Evolutionary conservation across 1,139 yeast genomes (phyloP).

Genomic region (Eremothecium cymbalariae): DNA sequence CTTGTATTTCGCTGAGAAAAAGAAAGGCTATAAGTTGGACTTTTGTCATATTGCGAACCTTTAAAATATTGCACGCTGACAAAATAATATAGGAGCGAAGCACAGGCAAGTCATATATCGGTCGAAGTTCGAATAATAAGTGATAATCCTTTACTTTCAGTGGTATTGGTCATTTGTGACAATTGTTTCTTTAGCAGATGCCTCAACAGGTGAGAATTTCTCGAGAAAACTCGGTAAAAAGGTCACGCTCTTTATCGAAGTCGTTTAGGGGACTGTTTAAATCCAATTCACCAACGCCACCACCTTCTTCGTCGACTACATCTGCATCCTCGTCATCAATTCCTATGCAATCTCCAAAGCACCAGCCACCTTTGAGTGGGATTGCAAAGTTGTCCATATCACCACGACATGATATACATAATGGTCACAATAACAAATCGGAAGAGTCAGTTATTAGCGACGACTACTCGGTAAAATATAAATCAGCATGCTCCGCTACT

Average conservation of each 20-base stretch:
- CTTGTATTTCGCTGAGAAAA: no score
- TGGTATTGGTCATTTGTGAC: no score
- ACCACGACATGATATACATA: constrained; percentile 2
- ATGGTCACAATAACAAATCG: constrained; percentile 5
- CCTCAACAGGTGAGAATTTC: constrained; percentile 6
- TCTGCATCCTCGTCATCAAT: constrained; percentile 1
- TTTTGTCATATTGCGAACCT: no score
- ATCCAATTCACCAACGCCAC: constrained; percentile 9
- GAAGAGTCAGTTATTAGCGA: constrained; percentile 11
- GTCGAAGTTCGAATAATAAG: no score
- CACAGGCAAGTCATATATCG: no score
- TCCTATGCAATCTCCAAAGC: constrained; percentile 5
- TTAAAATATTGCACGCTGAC: no score
- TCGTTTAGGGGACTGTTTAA: constrained; percentile 27
- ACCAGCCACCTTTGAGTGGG: constrained; percentile 8
- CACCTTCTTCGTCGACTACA: constrained; percentile 7
- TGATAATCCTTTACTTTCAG: no score
- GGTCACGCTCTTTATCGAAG: constrained; percentile 24
- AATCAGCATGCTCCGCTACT: background rate
- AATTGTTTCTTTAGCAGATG: constrained; percentile 1
- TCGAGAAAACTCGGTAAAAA: constrained; percentile 9
- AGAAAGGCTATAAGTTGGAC: no score
- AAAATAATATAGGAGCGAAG: no score
- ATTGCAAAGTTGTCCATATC: constrained; percentile 10
- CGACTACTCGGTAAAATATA: background rate